Evolutionary conservation across 2,329 filamentous ascomycete genomes (phyloP), one percentile per base, ranked within the genome.

Genomic region (Thyridium curvatum): DNA sequence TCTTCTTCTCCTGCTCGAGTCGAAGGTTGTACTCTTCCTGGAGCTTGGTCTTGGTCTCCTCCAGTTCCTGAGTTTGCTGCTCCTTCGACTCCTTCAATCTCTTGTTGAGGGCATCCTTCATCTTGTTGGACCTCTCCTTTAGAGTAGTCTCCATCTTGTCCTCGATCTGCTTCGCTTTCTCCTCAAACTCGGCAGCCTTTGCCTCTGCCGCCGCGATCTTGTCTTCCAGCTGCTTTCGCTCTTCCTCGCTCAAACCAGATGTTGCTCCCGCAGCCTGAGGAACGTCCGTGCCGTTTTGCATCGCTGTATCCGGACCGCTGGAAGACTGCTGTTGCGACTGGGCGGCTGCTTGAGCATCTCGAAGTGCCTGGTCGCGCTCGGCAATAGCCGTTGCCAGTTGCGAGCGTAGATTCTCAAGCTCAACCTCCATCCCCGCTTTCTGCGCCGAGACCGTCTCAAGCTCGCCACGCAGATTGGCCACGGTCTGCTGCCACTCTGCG

Each of bases 41-140:
- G 30, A 74, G 46, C 50, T 76, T 75, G 42, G 71, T 68, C 52
- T 77, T 77, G 40, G 71, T 65, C 26, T 68, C 60, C 41, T 68
- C 68, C 34, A 65, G 68, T 42, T 74, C 68, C 26, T 71, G 69
- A 37, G 72, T 69, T 46, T 68, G 61, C 43, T 70, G 65, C 37
- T 69, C 59, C 47, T 72, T 74, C 33, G 80, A 74, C 49, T 87
- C 86, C 41, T 70, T 76, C 13, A 94, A 69, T 54, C 84, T 87
- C 54, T 77, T 80, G 51, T 81, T 83, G 36, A 87, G 63, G 2
- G 74, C 63, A 16, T 75, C 70, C 52, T 81, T 84, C 82, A 87
- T 84, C 55, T 75, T 76, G 32, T 86, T 77, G 2, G 79, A 80
- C 33, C 81, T 73, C 38, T 72, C 66, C 51, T 84, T 84, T 42